Base-by-base conservation (phyloP, 2,329 filamentous ascomycete genomes). In the Cladosporium cucumerinum region DNA sequence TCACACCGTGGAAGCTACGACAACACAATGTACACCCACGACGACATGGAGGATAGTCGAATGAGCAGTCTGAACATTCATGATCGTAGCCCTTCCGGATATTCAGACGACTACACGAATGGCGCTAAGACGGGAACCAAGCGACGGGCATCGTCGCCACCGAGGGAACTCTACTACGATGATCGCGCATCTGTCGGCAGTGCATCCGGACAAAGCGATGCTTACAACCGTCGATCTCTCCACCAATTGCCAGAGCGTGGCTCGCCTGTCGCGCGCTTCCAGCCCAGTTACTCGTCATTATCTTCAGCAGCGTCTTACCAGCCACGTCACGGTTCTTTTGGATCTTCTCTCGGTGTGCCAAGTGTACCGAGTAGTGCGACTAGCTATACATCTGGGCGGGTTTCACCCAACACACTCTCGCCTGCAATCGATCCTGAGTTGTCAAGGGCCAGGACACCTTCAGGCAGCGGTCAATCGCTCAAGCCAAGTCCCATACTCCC, bases 281-380 rank as follows among this genome's bases (percentile, higher is more conserved):
- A 64, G 30, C 61, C 61, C n/a, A 64, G 54, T 30, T 54, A 84
- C 39, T 84, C 85, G 18, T 81, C 85, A 30, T 79, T 81, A 55
- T 81, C 88, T 6, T 88, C 88, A n/a, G 81, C 82, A 10, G 86
- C 86, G n/a, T 89, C 87, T 6, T 78, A 82, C 30, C 84, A 84
- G 57, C 82, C 85, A 66, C 84, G 86, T 68, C 86, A 84, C 54
- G 84, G 84, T 30, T 90, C 87, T 1, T 84, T 88, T 71, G 84
- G 86, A 14, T 89, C 87, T 8, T 86, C 85, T 8, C 80, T 82
- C 64, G 82, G 81, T 11, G 76, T 88, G 23, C 61, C 73, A 10
- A 89, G 87, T 21, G 79, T 85, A 69, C 84, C 84, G 52, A 89
- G 86, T 77, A 90, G 87, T 73, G 82, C 87, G 72, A 89, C 87